Conservation (phyloP, 257 asterid genomes). For the Eucommia ulmoides region DNA sequence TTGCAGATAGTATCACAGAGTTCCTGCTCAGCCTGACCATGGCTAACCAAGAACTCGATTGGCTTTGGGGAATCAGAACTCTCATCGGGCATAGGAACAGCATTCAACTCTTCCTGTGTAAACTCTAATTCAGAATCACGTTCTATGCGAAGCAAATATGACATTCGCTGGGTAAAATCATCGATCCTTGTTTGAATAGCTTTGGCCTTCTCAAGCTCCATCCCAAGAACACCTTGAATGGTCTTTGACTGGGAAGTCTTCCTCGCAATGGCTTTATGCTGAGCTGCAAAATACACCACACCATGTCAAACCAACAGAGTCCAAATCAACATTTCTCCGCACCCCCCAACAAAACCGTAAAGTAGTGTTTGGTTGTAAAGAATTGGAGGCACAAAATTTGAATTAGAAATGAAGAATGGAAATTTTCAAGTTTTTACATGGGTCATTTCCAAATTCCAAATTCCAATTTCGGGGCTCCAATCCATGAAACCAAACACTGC, state of each 20-base stretch:
- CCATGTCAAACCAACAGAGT: too few relatives aligned
- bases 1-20: conserved; percentile 96
- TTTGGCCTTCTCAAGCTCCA: conserved; percentile 54
- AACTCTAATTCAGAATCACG: conserved; percentile 88
- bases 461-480: too few relatives aligned
- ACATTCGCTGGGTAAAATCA: conserved; percentile 55
- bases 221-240: conserved; percentile 50
- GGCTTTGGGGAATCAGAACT: conserved; percentile 44
- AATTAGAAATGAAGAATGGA: too few relatives aligned
- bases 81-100: conserved; percentile 71
- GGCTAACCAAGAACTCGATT: conserved; percentile 80
- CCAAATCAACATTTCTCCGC: too few relatives aligned
- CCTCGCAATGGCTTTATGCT: conserved; percentile 89
- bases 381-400: too few relatives aligned
- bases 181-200: conserved; percentile 65
- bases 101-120: conserved; percentile 89
- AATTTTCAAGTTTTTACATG: too few relatives aligned
- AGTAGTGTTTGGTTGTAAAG: neutral
- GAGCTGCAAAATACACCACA: conserved; percentile 43
- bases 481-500: too few relatives aligned
- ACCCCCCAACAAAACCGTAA: too few relatives aligned
- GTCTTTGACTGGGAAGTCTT: conserved; percentile 38
- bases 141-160: conserved; percentile 68
- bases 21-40: conserved; percentile 85
- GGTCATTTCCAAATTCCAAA: too few relatives aligned